phyloP scores from a whole-genome alignment of 164 flowering plant genomes.

The Platanus orientalis region DNA sequence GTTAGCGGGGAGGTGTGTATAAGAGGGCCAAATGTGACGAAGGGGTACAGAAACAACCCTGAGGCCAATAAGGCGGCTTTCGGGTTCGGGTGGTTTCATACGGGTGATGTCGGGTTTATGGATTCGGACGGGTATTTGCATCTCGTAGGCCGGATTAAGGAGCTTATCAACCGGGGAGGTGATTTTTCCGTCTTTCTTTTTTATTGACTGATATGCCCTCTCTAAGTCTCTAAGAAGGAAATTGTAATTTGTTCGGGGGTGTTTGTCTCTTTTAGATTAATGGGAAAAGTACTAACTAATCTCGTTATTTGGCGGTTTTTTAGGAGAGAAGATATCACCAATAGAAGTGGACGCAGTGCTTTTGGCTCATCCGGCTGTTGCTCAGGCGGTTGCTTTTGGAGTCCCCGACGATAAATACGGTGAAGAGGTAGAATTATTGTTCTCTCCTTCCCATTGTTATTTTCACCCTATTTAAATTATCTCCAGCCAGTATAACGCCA shows the following conservation, averaged over 20 bases:
- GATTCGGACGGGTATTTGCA: constrained; percentile 84
- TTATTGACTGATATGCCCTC: neutral
- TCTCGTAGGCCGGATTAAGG: constrained; percentile 95
- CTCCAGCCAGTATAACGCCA: no score
- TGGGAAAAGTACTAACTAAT: no score
- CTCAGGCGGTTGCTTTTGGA: constrained; percentile 83
- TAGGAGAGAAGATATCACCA: constrained; percentile 90
- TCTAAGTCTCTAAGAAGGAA: no score
- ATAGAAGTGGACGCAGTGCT: constrained; percentile 87
- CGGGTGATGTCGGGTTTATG: constrained; percentile 79
- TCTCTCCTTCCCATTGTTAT: no score
- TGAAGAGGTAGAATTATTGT: constrained; percentile 67
- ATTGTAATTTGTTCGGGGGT: no score
- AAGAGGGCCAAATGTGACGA: constrained; percentile 80
- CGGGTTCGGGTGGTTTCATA: constrained; percentile 88
- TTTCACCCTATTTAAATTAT: no score
- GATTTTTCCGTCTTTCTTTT: constrained; percentile 7
- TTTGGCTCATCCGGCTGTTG: constrained; percentile 70
- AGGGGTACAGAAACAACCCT: constrained; percentile 82
- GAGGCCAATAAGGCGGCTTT: constrained; percentile 74
- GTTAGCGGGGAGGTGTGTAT: constrained; percentile 85
- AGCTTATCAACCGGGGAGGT: constrained; percentile 99
- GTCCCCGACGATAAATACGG: constrained; percentile 96
- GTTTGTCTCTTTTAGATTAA: no score
- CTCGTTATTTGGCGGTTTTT: no score